Evolutionary conservation across 139 green algal genomes (phyloP).

Genomic region (Coelastrella sp.): DNA sequence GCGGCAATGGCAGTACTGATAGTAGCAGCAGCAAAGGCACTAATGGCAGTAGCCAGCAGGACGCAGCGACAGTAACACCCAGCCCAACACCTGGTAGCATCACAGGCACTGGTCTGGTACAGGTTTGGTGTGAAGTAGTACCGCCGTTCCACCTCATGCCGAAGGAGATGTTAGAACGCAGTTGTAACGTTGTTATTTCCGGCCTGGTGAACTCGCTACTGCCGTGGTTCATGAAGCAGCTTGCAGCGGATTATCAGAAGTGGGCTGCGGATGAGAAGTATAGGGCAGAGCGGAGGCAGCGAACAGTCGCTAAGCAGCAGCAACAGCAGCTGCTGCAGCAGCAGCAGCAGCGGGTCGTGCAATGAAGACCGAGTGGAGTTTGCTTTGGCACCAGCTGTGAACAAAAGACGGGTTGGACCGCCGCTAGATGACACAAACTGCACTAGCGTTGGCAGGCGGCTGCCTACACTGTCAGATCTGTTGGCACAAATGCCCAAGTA

Average conservation of each 20-base stretch:
- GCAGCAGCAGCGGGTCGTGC: background rate
- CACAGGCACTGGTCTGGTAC: slow-evolving; percentile 26
- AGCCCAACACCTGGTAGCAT: background rate
- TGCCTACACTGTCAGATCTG: no score
- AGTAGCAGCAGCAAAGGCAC: background rate
- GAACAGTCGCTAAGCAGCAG: background rate
- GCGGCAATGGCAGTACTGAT: background rate
- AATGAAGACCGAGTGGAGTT: background rate
- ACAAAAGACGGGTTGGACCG: no score
- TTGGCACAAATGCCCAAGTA: no score
- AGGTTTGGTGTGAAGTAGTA: slow-evolving; percentile 69
- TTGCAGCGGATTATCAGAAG: slow-evolving; percentile 67
- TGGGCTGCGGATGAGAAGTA: slow-evolving; percentile 56
- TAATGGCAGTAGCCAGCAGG: slow-evolving; percentile 1
- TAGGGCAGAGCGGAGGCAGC: slow-evolving; percentile 10
- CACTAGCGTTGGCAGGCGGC: no score
- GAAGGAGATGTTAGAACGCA: slow-evolving; percentile 64
- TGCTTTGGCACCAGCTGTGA: background rate
- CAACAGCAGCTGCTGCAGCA: slow-evolving; percentile 2
- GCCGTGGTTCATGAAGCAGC: slow-evolving; percentile 70
- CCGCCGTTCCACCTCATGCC: slow-evolving; percentile 81
- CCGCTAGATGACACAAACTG: no score
- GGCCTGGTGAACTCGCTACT: slow-evolving; percentile 68
- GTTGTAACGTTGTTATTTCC: slow-evolving; percentile 70
- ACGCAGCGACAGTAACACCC: background rate